Conservation (phyloP, 2,329 filamentous ascomycete genomes). For the Alternaria sp. region DNA sequence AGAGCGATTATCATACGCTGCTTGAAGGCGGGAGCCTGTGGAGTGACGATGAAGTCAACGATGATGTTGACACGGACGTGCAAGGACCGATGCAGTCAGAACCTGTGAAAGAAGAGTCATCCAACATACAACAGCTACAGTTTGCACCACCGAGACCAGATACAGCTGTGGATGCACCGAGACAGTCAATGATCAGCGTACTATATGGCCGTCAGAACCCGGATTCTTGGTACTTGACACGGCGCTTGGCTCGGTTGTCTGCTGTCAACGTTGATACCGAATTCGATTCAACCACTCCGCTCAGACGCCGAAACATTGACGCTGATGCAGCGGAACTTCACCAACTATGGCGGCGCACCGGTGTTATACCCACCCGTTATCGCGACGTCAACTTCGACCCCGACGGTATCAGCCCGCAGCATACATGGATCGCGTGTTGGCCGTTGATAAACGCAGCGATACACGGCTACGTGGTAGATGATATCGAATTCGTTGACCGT, state of each 20-base stretch:
- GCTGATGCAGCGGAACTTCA: slow-evolving; percentile 2
- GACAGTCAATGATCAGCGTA: not conserved
- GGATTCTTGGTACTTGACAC: not conserved
- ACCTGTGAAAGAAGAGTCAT: not conserved
- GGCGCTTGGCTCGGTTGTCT: not conserved
- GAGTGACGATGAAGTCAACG: not conserved
- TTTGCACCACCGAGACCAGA: not conserved
- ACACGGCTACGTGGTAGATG: slow-evolving; percentile 10
- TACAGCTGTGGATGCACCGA: not conserved
- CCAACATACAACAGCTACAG: not conserved
- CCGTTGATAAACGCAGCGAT: slow-evolving; percentile 24
- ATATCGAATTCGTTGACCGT: slow-evolving; percentile 19
- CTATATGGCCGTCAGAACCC: not conserved
- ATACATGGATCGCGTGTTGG: slow-evolving; percentile 18
- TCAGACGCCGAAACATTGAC: not conserved
- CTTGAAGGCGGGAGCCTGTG: not conserved
- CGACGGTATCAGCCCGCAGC: not conserved
- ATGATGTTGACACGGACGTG: not conserved
- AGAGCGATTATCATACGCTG: not conserved
- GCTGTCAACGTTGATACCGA: not conserved
- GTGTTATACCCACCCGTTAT: not conserved
- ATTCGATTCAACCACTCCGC: not conserved
- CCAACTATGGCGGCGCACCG: slow-evolving; percentile 3
- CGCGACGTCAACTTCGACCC: not conserved
- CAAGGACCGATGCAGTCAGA: not conserved